Conservation (phyloP, 305 asterid species). For the Solanum hybrid region DNA sequence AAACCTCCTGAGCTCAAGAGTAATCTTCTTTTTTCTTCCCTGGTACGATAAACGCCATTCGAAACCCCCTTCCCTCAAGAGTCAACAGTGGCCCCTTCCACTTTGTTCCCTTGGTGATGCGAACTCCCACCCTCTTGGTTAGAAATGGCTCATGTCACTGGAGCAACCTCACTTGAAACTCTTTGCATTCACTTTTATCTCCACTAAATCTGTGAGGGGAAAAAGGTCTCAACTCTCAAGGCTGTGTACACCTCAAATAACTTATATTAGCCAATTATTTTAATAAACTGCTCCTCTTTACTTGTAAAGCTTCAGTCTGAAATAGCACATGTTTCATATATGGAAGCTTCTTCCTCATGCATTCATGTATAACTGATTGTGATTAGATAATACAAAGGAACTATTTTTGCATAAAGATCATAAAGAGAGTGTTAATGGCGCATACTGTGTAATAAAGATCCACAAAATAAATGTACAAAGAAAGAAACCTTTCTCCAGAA, state of each 20-base stretch:
- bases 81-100: background rate
- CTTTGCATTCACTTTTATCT: background rate
- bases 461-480: background rate
- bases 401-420: background rate
- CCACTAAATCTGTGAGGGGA: background rate
- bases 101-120: background rate
- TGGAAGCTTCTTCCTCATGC: background rate
- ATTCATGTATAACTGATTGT: background rate
- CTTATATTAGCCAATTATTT: background rate
- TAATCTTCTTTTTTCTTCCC: too few relatives aligned
- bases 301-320: background rate
- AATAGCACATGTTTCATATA: background rate
- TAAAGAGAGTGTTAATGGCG: background rate
- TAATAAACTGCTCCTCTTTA: background rate
- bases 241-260: background rate
- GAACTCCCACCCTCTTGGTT: background rate
- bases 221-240: background rate
- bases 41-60: too few relatives aligned
- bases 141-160: background rate
- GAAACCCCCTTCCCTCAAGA: background rate
- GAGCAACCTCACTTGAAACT: background rate
- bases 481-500: slow-evolving; percentile 63
- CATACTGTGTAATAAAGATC: background rate
- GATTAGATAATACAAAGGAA: background rate
- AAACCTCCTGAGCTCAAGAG: too few relatives aligned